These are phyloP conservation scores for Trichoderma sp. DNA, from an alignment of 2,329 filamentous ascomycete genomes.

Conservation along the genomic window DNA sequence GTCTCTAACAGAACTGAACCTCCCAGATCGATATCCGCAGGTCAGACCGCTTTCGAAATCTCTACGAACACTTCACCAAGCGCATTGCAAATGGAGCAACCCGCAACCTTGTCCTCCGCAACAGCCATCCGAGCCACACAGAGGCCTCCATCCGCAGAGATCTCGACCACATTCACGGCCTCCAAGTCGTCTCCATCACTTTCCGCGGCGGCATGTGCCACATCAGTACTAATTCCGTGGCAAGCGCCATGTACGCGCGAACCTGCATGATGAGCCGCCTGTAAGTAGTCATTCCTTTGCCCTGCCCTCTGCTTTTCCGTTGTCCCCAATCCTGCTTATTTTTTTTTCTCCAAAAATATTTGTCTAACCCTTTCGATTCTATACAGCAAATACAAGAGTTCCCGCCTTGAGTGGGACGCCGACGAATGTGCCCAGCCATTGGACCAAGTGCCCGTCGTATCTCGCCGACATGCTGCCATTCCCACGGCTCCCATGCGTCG, in stretches of 20 bases:
- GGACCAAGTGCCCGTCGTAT: constrained; percentile 27
- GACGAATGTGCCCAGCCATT: constrained; percentile 70
- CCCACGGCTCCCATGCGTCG: constrained; percentile 32
- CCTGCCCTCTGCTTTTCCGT: neutral
- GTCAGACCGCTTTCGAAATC: constrained; percentile 66
- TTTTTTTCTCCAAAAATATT: neutral
- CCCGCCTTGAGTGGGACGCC: constrained; percentile 64
- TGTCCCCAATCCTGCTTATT: no score
- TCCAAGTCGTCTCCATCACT: constrained; percentile 64
- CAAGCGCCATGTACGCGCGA: constrained; percentile 70
- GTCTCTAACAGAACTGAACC: neutral
- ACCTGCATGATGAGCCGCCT: constrained; percentile 70
- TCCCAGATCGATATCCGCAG: constrained; percentile 64
- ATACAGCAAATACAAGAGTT: constrained; percentile 63
- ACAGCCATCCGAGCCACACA: constrained; percentile 56
- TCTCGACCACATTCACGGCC: constrained; percentile 77
- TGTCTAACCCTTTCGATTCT: neutral
- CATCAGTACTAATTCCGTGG: constrained; percentile 73
- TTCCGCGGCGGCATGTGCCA: constrained; percentile 59
- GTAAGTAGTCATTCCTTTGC: constrained; percentile 43
- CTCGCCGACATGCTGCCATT: constrained; percentile 21
- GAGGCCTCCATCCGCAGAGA: constrained; percentile 65
- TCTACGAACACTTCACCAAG: constrained; percentile 59
- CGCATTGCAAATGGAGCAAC: constrained; percentile 65
- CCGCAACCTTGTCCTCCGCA: constrained; percentile 69